Percentiles rank a stretch among this genome's conserved stretches.
phyloP scores from a whole-genome alignment of 2,329 filamentous ascomycete species.

The Penicillium sp. region DNA sequence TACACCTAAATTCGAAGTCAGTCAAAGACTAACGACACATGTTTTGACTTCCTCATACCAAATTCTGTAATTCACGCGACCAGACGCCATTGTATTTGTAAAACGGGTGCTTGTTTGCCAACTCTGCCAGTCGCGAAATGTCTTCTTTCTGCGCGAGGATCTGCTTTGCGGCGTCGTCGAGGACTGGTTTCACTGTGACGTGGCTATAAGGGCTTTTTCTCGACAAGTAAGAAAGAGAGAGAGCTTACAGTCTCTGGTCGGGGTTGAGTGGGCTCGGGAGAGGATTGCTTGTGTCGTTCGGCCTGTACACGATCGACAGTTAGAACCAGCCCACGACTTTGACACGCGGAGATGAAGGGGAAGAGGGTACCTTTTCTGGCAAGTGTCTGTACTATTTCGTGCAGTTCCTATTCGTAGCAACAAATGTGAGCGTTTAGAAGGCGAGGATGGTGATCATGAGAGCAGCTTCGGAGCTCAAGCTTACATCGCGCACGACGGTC shows the following conservation, averaged over 20 bases:
- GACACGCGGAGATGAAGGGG: background rate
- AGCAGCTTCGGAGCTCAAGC: slow-evolving; percentile 18
- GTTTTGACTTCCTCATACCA: slow-evolving; percentile 45
- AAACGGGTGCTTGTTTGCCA: slow-evolving; percentile 85
- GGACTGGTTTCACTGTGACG: slow-evolving; percentile 60
- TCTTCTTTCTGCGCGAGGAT: slow-evolving; percentile 70
- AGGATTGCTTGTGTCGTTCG: slow-evolving; percentile 77
- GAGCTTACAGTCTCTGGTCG: slow-evolving; percentile 56
- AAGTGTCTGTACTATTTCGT: slow-evolving; percentile 73
- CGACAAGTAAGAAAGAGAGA: background rate
- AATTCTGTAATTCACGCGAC: slow-evolving; percentile 77
- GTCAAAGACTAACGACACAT: background rate
- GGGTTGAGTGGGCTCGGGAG: slow-evolving; percentile 85
- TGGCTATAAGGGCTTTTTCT: background rate
- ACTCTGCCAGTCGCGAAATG: slow-evolving; percentile 64
- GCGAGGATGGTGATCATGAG: slow-evolving; percentile 5
- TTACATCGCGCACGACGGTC: slow-evolving; percentile 69
- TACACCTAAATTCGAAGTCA: slow-evolving; percentile 46
- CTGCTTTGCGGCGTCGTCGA: slow-evolving; percentile 64
- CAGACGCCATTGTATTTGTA: slow-evolving; percentile 96
- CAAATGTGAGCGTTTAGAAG: no score
- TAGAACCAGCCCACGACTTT: background rate
- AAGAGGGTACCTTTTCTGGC: slow-evolving; percentile 64
- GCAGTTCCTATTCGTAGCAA: slow-evolving; percentile 55
- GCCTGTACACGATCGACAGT: slow-evolving; percentile 43